These are phyloP conservation scores for Sisymbrium irio DNA, from an alignment of 345 rosid genomes.

Conservation along the genomic window DNA sequence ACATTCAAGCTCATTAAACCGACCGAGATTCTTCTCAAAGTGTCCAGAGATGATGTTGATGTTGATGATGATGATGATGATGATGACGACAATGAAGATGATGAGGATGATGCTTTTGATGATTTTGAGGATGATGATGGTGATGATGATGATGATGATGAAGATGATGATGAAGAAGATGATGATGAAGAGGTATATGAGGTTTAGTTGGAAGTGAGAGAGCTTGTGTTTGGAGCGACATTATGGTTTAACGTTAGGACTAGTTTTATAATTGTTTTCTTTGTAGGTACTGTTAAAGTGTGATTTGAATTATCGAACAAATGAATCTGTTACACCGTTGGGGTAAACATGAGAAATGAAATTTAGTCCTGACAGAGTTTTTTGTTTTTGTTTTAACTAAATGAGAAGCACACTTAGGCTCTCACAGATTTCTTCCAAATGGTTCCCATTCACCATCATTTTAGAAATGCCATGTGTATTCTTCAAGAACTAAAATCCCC, in stretches of 20 bases:
- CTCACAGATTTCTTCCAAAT: too few relatives aligned
- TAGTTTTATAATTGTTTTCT: neutral
- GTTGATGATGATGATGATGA: neutral
- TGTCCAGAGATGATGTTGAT: neutral
- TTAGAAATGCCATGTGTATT: too few relatives aligned
- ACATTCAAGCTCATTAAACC: conserved; percentile 24
- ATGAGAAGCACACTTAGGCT: too few relatives aligned
- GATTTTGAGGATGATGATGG: neutral
- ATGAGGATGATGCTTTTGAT: neutral
- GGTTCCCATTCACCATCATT: too few relatives aligned
- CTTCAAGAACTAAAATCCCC: too few relatives aligned
- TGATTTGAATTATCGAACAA: neutral
- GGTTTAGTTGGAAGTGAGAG: conserved; percentile 9
- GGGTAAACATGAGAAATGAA: neutral
- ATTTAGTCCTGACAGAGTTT: neutral
- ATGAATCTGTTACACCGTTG: neutral
- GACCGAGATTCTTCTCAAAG: conserved; percentile 12
- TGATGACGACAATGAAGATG: neutral
- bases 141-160: neutral
- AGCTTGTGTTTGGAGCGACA: neutral
- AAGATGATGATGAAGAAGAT: neutral
- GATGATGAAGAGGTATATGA: neutral
- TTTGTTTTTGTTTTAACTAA: too few relatives aligned
- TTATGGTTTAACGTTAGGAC: conserved; percentile 9
- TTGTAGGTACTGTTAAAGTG: neutral